Conservation (phyloP, 495 filamentous ascomycete species). For the Hypoxylon trugodes region DNA sequence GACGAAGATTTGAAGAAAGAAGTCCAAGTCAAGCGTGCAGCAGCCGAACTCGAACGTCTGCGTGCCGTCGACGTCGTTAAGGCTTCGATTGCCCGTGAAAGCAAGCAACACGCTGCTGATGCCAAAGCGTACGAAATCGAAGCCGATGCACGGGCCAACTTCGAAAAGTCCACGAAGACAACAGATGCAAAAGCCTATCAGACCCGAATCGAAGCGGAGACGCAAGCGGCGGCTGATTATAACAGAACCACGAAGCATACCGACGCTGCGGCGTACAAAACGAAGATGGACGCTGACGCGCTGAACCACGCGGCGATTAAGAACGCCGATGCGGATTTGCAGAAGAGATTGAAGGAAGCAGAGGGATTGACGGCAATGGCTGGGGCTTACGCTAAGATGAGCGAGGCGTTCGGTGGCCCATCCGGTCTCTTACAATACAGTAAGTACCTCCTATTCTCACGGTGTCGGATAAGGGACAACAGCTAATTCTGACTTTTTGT, state of each 20-base stretch:
- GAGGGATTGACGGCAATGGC: constrained; percentile 79
- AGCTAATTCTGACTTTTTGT: not conserved
- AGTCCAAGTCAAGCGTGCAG: constrained; percentile 76
- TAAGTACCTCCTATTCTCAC: constrained; percentile 6
- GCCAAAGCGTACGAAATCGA: constrained; percentile 66
- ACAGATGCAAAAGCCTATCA: constrained; percentile 63
- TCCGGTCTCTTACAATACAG: constrained; percentile 75
- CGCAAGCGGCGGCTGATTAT: constrained; percentile 49
- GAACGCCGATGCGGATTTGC: constrained; percentile 69
- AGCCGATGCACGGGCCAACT: constrained; percentile 64
- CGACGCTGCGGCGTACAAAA: constrained; percentile 57
- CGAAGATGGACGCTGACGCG: constrained; percentile 51
- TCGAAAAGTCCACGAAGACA: constrained; percentile 64
- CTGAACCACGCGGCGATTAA: constrained; percentile 56
- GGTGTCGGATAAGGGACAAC: not conserved
- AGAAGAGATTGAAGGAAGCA: constrained; percentile 72
- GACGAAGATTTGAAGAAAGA: constrained; percentile 80
- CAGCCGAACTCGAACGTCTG: constrained; percentile 79
- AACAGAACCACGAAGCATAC: constrained; percentile 50
- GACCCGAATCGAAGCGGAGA: constrained; percentile 47
- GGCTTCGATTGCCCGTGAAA: constrained; percentile 75
- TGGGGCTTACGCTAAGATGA: constrained; percentile 74
- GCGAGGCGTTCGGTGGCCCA: constrained; percentile 76
- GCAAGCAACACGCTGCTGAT: constrained; percentile 77
- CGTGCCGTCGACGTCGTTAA: constrained; percentile 79